These are phyloP conservation scores for Cryptococcus wingfieldii DNA, from an alignment of 1,284 basidiomycete genomes.

Conservation along the genomic window DNA sequence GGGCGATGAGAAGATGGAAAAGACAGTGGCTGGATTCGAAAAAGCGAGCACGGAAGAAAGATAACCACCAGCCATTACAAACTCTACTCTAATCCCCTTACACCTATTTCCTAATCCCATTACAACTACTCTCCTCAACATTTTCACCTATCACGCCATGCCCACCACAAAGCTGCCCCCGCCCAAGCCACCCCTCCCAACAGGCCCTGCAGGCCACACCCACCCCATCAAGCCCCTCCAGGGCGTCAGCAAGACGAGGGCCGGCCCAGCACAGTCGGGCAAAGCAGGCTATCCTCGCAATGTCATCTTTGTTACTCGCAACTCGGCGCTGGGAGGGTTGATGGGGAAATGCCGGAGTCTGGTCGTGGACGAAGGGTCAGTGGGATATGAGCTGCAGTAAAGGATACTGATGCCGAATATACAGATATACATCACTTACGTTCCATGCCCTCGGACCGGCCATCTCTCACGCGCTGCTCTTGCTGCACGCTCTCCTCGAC, in stretches of 20 bases:
- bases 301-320: constrained; percentile 72
- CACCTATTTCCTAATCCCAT: not conserved
- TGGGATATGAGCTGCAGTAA: constrained; percentile 7
- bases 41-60: not conserved
- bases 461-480: constrained; percentile 71
- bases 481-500: constrained; percentile 66
- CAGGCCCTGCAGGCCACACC: not conserved
- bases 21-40: not conserved
- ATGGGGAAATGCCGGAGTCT: constrained; percentile 72
- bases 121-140: not conserved
- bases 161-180: constrained; percentile 10
- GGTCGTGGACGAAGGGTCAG: constrained; percentile 71
- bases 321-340: constrained; percentile 67
- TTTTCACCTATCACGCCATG: not conserved
- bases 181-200: not conserved
- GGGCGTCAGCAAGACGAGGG: constrained; percentile 25
- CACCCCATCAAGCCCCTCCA: constrained; percentile 36
- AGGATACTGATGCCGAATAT: not conserved
- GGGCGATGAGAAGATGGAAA: no score
- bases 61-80: not conserved
- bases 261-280: constrained; percentile 19
- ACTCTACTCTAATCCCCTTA: not conserved
- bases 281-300: constrained; percentile 59
- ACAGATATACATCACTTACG: constrained; percentile 68
- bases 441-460: constrained; percentile 81